phyloP scores from a whole-genome alignment of 1,284 basidiomycete species.

The Ganoderma resinaceum region DNA sequence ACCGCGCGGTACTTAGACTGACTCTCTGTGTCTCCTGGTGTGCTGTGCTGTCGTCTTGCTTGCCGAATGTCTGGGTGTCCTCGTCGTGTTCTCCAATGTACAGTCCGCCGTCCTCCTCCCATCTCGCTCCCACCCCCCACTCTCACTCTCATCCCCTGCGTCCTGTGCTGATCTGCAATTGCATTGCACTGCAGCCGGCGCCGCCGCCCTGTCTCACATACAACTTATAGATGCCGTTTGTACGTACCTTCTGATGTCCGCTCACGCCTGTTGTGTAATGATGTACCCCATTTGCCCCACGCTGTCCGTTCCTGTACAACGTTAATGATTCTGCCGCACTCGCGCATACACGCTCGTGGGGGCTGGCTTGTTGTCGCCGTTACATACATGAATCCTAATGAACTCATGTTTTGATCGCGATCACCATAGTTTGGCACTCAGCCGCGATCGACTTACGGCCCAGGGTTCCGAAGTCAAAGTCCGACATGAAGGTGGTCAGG shows the following conservation, averaged over 20 bases:
- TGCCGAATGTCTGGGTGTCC: constrained; percentile 4
- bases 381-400: constrained; percentile 3
- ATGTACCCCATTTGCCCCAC: not conserved
- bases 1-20: not conserved
- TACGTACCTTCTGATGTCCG: not conserved
- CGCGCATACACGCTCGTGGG: constrained; percentile 1
- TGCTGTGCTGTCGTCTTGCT: constrained; percentile 5
- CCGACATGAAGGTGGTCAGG: not conserved
- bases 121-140: not conserved
- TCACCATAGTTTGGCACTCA: not conserved
- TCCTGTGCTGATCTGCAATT: not conserved
- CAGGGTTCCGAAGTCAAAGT: not conserved
- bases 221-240: not conserved
- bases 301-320: constrained; percentile 2
- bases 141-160: not conserved
- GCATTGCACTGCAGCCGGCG: not conserved
- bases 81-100: constrained; percentile 1
- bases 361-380: not conserved
- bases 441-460: not conserved
- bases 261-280: constrained; percentile 4
- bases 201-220: not conserved
- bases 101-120: not conserved
- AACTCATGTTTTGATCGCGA: constrained; percentile 4
- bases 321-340: not conserved
- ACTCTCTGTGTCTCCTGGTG: constrained; percentile 3